Conservation (phyloP, 805 yeast species). For the Isabelozyma gotoi region DNA sequence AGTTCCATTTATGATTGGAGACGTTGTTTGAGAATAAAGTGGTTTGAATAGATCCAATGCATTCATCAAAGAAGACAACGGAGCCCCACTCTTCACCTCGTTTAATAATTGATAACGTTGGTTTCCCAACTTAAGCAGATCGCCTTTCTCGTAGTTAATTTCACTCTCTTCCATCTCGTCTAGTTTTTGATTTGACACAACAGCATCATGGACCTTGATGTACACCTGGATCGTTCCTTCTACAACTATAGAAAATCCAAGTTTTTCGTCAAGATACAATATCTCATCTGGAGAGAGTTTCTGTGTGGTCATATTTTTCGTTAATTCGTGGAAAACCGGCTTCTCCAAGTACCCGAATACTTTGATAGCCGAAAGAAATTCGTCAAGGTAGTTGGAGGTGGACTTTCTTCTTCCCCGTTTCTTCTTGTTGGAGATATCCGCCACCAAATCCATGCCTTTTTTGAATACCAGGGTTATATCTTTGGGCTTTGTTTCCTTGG, state of each 20-base stretch:
- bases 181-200: not conserved
- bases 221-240: constrained; percentile 87
- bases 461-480: constrained; percentile 46
- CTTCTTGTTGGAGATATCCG: constrained; percentile 27
- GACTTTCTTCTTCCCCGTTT: constrained; percentile 29
- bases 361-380: constrained; percentile 85
- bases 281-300: constrained; percentile 76
- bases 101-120: constrained; percentile 72
- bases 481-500: constrained; percentile 36
- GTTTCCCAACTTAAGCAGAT: constrained; percentile 50
- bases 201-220: constrained; percentile 44
- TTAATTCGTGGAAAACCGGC: constrained; percentile 88
- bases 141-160: constrained; percentile 32
- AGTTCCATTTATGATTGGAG: not conserved
- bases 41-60: constrained; percentile 68
- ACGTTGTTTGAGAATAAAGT: not conserved
- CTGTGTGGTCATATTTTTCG: constrained; percentile 88
- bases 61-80: constrained; percentile 78
- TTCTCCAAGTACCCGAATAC: constrained; percentile 91
- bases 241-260: constrained; percentile 89
- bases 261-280: constrained; percentile 65
- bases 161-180: constrained; percentile 13
- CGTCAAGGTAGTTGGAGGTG: constrained; percentile 74
- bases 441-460: constrained; percentile 47
- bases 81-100: constrained; percentile 79